A percentile compares a stretch with the other conserved stretches of the same genome.
Evolutionary conservation across 2,329 filamentous ascomycete species (phyloP).

Genomic region (Curvularia sp.): DNA sequence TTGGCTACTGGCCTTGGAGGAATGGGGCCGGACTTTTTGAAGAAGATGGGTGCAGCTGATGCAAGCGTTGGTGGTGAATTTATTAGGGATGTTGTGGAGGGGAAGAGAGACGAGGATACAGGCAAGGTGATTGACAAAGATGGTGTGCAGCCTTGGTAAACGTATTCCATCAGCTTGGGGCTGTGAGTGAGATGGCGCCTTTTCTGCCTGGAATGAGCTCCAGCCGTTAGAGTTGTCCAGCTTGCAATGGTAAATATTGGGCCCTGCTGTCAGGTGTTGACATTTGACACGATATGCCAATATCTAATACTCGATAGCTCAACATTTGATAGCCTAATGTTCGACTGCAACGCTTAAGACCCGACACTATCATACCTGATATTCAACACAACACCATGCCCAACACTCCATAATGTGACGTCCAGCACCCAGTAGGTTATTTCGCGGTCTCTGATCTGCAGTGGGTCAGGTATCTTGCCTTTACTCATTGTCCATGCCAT

Average conservation of each 20-base stretch:
- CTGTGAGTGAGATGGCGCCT: background rate
- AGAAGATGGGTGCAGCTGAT: constrained; percentile 50
- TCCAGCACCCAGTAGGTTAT: background rate
- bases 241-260: background rate
- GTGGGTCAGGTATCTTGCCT: background rate
- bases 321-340: too few species aligned
- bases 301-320: too few species aligned
- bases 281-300: background rate
- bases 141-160: constrained; percentile 51
- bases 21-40: constrained; percentile 40
- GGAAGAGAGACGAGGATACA: constrained; percentile 48
- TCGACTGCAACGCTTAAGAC: too few species aligned
- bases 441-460: background rate
- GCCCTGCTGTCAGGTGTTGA: background rate
- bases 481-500: too few species aligned
- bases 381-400: too few species aligned
- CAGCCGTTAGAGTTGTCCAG: background rate
- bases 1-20: constrained; percentile 55
- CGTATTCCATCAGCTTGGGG: background rate
- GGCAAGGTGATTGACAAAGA: constrained; percentile 49
- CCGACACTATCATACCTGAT: too few species aligned
- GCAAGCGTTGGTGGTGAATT: constrained; percentile 47
- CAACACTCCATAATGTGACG: too few species aligned
- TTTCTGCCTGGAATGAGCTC: background rate
- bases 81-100: constrained; percentile 51